Evolutionary conservation across 2,329 filamentous ascomycete genomes (phyloP).

Genomic region (Xylaria sp.): DNA sequence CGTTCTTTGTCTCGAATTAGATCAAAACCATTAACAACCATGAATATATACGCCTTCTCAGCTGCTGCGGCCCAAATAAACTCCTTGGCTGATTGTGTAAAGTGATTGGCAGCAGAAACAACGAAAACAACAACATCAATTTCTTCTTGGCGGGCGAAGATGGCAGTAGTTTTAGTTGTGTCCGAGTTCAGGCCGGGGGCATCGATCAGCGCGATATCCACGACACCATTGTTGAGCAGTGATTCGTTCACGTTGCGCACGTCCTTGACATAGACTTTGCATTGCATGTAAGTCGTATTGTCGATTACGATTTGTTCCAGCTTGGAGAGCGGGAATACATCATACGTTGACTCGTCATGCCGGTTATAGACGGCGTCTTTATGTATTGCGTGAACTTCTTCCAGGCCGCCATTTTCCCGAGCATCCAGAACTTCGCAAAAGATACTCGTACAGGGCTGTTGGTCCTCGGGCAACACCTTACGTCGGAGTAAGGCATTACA

Average conservation of each 20-base stretch:
- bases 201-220: slow-evolving; percentile 97
- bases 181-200: slow-evolving; percentile 95
- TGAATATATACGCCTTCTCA: slow-evolving; percentile 98
- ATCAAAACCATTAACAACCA: slow-evolving; percentile 97
- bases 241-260: slow-evolving; percentile 89
- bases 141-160: slow-evolving; percentile 96
- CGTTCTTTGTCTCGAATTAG: slow-evolving; percentile 89
- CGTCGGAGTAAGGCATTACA: slow-evolving; percentile 95
- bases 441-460: slow-evolving; percentile 97
- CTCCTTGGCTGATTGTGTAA: slow-evolving; percentile 95
- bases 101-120: slow-evolving; percentile 96
- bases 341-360: slow-evolving; percentile 92
- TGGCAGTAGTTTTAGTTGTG: slow-evolving; percentile 94
- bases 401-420: slow-evolving; percentile 85
- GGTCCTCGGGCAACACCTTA: slow-evolving; percentile 93
- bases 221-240: slow-evolving; percentile 93
- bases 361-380: slow-evolving; percentile 80
- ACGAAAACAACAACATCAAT: slow-evolving; percentile 99
- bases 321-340: slow-evolving; percentile 78
- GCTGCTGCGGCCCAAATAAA: slow-evolving; percentile 95
- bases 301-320: slow-evolving; percentile 90
- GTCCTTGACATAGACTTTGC: slow-evolving; percentile 96
- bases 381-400: slow-evolving; percentile 95
- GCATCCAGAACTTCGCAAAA: slow-evolving; percentile 97
- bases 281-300: slow-evolving; percentile 87